Percentiles rank a stretch among this genome's conserved stretches.
phyloP scores from a whole-genome alignment of 2,329 filamentous ascomycete genomes.

The Ceratocystis cubensis region DNA sequence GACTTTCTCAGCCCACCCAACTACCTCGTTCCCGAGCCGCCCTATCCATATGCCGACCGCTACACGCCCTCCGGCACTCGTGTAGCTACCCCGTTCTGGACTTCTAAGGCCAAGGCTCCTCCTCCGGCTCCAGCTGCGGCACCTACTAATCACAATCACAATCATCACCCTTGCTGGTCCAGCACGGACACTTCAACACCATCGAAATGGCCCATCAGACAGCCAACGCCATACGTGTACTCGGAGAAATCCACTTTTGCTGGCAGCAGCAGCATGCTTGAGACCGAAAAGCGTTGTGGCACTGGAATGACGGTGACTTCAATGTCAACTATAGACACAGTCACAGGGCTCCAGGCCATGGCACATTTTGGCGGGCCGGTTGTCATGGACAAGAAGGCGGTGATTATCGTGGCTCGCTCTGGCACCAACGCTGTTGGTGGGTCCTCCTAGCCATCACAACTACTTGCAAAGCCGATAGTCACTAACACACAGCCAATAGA shows the following conservation, averaged over 20 bases:
- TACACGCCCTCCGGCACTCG: not conserved
- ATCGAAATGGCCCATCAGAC: not conserved
- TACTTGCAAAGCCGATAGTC: too few relatives aligned
- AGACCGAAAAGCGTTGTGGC: not conserved
- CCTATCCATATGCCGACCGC: slow-evolving; percentile 5
- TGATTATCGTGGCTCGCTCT: slow-evolving; percentile 13
- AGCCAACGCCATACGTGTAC: not conserved
- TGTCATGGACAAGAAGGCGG: slow-evolving; percentile 11
- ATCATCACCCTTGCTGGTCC: not conserved
- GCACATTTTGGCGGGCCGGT: not conserved
- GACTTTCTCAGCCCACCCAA: not conserved
- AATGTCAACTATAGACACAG: not conserved
- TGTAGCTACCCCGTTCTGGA: slow-evolving; percentile 5
- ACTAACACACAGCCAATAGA: slow-evolving; percentile 5
- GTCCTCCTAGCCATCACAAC: not conserved
- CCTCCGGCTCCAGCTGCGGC: not conserved
- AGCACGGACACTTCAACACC: not conserved
- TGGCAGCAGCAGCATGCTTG: not conserved
- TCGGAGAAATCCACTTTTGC: not conserved
- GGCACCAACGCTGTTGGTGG: slow-evolving; percentile 18
- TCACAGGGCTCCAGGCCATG: slow-evolving; percentile 3
- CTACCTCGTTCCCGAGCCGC: not conserved
- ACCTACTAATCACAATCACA: not conserved
- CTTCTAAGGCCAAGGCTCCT: not conserved
- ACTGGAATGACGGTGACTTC: not conserved